Percentiles rank a stretch among this genome's conserved stretches.
phyloP scores from a whole-genome alignment of 2,329 filamentous ascomycete species.

The Sporothrix variecibatus region DNA sequence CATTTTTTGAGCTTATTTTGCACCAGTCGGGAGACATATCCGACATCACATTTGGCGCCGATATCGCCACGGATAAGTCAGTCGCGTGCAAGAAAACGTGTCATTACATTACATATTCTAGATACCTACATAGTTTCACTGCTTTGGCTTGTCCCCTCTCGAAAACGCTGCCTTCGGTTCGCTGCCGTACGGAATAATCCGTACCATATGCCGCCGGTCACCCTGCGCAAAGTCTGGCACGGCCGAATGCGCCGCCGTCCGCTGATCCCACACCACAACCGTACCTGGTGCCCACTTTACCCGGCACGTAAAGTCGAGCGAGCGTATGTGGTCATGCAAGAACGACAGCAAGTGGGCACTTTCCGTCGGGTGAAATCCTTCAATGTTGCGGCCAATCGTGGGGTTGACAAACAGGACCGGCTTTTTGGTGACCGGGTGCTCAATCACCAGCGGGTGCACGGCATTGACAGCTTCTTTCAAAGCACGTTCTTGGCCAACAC shows the following conservation, averaged over 20 bases:
- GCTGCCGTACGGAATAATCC: conserved; percentile 31
- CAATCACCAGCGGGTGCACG: conserved; percentile 77
- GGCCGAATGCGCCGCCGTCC: conserved; percentile 32
- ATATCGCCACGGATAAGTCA: neutral
- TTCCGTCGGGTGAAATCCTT: conserved; percentile 84
- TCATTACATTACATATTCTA: too few relatives aligned
- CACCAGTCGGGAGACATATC: neutral
- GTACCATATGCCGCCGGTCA: conserved; percentile 33
- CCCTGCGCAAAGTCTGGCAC: conserved; percentile 30
- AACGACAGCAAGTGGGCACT: conserved; percentile 59
- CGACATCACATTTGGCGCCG: neutral
- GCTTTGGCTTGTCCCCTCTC: neutral
- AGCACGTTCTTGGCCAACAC: conserved; percentile 23
- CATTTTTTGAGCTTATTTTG: neutral
- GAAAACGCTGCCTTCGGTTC: conserved; percentile 16
- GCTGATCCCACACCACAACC: conserved; percentile 45
- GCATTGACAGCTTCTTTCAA: conserved; percentile 56
- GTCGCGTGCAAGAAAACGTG: too few relatives aligned
- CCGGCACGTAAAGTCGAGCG: conserved; percentile 49
- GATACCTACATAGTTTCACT: neutral
- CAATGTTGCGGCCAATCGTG: conserved; percentile 49
- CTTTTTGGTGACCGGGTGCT: conserved; percentile 79
- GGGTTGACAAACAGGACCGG: conserved; percentile 78
- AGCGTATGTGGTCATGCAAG: conserved; percentile 47
- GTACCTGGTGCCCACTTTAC: conserved; percentile 50